Base-by-base conservation (phyloP, 768 basidiomycete genomes). In the Termitomyces sp. region DNA sequence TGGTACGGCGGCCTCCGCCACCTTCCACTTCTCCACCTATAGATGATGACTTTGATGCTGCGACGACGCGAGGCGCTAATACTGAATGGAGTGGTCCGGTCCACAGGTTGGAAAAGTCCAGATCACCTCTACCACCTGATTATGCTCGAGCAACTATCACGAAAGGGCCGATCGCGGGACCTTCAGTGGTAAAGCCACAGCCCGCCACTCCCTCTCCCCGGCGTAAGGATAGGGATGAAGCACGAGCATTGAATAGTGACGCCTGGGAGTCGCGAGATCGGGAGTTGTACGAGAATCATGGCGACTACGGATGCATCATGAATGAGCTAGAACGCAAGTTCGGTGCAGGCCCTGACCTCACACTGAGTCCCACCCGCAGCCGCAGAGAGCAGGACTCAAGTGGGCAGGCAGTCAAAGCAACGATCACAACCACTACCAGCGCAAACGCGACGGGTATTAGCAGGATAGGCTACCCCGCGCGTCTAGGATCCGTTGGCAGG, bases 31-130 rank as follows among this genome's bases (percentile, higher is more conserved):
- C 75, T n/a, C 63, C 73, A 25, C 75, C 77, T 12, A 71, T 77
- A 37, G 71, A 74, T 42, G 77, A 79, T 53, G 73, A 79, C 59
- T 79, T 79, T 55, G 78, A 80, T 63, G 77, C 73, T 34, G 62
- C 65, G n/a, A 71, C 70, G 12, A 69, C 72, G 25, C 67, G 70
- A 50, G 70, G 67, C 10, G 66, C 60, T 36, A 62, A 61, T 37
- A 65, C 70, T 5, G 70, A 66, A 48, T 66, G 68, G 68, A 66
- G 64, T 38, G 62, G 56, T 17, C 63, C 60, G 43, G 60, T 55
- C 52, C 66, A 36, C 54, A 59, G 34, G 36, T 34, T 38, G 1
- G 54, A 59, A 25, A 50, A 54, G 36, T 34, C 54, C 1, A 12
- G 43, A 29, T 37, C 56, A 9, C 53, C 55, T 17, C 49, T 32